Evolutionary conservation across 2,329 filamentous ascomycete genomes (phyloP), one percentile per base, ranked within the genome.

Genomic region (Ophiostoma fasciatum): DNA sequence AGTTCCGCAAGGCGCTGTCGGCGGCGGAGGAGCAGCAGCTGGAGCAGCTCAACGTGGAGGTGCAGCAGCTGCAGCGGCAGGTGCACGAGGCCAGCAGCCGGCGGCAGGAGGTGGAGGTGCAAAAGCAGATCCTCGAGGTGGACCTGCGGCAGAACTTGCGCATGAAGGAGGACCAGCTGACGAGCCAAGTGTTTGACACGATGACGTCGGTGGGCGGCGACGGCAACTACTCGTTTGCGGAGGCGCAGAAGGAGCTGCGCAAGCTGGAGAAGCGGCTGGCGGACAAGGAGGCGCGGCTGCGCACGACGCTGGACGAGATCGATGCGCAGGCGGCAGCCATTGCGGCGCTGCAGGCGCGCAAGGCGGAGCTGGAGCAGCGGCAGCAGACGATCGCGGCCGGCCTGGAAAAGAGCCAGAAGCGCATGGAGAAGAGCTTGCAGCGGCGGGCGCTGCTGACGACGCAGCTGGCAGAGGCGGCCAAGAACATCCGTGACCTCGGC

Each of bases 1-100:
- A 92, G 18, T 98, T 96, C 62, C 92, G 93, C 61, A 94, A 94
- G 58, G 80, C 80, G 11, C 65, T 98, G 33, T 81, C 78, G 9
- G 61, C 71, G 7, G 72, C 77, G n/a, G 92, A 98, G 56, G 88
- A 96, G 55, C 64, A 67, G 28, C 77, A 82, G 49, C 66, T 98
- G 4, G 79, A 90, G 42, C 65, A 66, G 23, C 68, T 93, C 9
- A 78, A 74, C 39, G 61, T 62, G 5, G 68, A 68, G 11, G 74
- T 84, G 7, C 81, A 87, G 48, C 73, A 79, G 28, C 59, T 96
- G 30, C 75, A 82, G 43, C 78, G 74, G 45, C 72, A 87, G 48
- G 80, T 83, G 61, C 79, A 81, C 33, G 76, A 83, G 37, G 57
- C 85, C 31, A 84, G 80, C 49, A 72, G 68, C 37, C 68, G 72